These are phyloP conservation scores for Claviceps monticola DNA, from an alignment of 2,329 filamentous ascomycete genomes.

Conservation along the genomic window DNA sequence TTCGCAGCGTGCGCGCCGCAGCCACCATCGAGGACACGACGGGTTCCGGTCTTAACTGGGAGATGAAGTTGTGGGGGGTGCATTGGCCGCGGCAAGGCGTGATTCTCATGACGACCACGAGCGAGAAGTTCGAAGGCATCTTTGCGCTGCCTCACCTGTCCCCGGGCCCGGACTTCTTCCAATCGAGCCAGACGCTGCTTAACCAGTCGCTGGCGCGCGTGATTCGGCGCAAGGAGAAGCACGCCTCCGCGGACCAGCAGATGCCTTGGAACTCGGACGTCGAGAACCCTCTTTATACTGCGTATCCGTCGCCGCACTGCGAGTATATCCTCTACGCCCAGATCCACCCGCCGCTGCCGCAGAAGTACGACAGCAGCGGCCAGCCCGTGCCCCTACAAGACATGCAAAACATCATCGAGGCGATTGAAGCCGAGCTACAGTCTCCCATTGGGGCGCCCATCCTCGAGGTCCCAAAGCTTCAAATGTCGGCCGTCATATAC, in stretches of 20 bases:
- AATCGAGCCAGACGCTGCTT: conserved; percentile 48
- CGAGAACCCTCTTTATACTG: conserved; percentile 44
- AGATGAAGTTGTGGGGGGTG: conserved; percentile 67
- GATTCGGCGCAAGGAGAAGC: conserved; percentile 49
- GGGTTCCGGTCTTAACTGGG: conserved; percentile 57
- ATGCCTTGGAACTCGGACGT: conserved; percentile 68
- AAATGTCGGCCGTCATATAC: conserved; percentile 50
- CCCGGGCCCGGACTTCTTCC: conserved; percentile 41
- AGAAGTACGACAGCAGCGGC: conserved; percentile 15
- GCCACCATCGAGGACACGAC: conserved; percentile 59
- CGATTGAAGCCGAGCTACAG: conserved; percentile 49
- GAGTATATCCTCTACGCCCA: conserved; percentile 84
- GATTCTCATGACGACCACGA: conserved; percentile 74
- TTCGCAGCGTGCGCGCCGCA: conserved; percentile 55
- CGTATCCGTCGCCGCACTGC: conserved; percentile 57
- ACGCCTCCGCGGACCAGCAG: conserved; percentile 37
- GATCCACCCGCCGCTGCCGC: conserved; percentile 41
- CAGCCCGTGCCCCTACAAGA: conserved; percentile 18
- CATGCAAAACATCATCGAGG: conserved; percentile 28
- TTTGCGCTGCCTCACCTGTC: conserved; percentile 79
- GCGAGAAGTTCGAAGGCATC: conserved; percentile 86
- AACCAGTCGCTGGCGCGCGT: conserved; percentile 57
- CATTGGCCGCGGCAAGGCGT: conserved; percentile 75
- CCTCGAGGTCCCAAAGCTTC: conserved; percentile 38
- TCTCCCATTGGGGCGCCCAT: conserved; percentile 46